Evolutionary conservation across 257 asterid species (phyloP).

Genomic region (Paraleonurus japonicus): DNA sequence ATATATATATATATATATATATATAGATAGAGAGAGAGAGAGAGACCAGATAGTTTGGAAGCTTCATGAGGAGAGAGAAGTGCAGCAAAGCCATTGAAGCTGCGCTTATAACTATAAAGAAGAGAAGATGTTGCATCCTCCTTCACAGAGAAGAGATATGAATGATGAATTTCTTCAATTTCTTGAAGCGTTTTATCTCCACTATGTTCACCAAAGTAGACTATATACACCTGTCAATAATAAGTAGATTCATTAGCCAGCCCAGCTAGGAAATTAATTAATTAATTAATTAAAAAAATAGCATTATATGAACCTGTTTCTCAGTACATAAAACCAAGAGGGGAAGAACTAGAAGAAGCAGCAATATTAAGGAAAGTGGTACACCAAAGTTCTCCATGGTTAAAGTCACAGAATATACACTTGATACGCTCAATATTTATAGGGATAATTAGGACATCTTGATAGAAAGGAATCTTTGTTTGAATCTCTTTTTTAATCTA

Average conservation of each 20-base stretch:
- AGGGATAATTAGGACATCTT: conserved; percentile 14
- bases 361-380: conserved; percentile 33
- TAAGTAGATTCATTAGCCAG: background rate
- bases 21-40: background rate
- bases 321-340: conserved; percentile 47
- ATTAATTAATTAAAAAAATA: no score
- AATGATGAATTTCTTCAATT: conserved; percentile 61
- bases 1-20: background rate
- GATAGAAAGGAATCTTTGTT: conserved; percentile 24
- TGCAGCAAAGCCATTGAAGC: conserved; percentile 94
- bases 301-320: conserved; percentile 48
- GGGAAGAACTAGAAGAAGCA: conserved; percentile 47
- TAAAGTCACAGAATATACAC: conserved; percentile 24
- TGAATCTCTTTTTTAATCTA: background rate
- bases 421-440: conserved; percentile 37
- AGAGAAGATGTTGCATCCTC: conserved; percentile 76
- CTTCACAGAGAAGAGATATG: conserved; percentile 66
- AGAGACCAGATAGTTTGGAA: conserved; percentile 46
- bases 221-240: conserved; percentile 59
- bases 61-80: conserved; percentile 69
- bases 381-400: conserved; percentile 35
- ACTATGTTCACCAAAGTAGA: conserved; percentile 70
- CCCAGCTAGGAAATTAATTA: background rate
- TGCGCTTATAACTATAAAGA: conserved; percentile 78
- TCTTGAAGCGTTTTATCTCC: conserved; percentile 55